A percentile compares a stretch with the other conserved stretches of the same genome.
Evolutionary conservation across 2,329 filamentous ascomycete species (phyloP).

Genomic region (Lachnellula occidentalis): DNA sequence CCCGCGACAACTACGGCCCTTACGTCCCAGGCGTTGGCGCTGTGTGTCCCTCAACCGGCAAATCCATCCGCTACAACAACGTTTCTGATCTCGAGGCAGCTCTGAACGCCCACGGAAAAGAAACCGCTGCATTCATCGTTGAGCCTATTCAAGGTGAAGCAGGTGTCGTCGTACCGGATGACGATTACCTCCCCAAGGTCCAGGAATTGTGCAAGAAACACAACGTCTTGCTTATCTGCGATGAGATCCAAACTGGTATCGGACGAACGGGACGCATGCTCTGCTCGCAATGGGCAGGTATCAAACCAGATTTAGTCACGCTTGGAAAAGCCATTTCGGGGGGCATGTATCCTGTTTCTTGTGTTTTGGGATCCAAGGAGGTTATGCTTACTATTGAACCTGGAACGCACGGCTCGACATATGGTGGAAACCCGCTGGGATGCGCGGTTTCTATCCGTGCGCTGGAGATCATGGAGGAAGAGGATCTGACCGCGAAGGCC

Average conservation of each 20-base stretch:
- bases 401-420: constrained; percentile 96
- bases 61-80: constrained; percentile 81
- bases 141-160: constrained; percentile 98
- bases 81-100: constrained; percentile 73
- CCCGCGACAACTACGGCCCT: constrained; percentile 88
- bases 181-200: constrained; percentile 76
- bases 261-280: constrained; percentile 91
- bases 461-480: constrained; percentile 88
- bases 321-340: constrained; percentile 97
- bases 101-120: constrained; percentile 72
- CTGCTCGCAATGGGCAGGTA: constrained; percentile 88
- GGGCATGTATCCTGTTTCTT: constrained; percentile 98
- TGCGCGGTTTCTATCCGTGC: constrained; percentile 95
- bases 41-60: constrained; percentile 66
- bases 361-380: constrained; percentile 80
- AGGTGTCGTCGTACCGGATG: constrained; percentile 89
- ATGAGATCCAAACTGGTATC: constrained; percentile 98
- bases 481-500: constrained; percentile 78
- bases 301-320: constrained; percentile 92
- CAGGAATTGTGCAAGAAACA: constrained; percentile 87
- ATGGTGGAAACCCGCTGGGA: constrained; percentile 92
- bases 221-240: constrained; percentile 92
- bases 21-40: constrained; percentile 88
- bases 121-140: constrained; percentile 87
- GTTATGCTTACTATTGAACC: constrained; percentile 95